These are phyloP conservation scores for Clohesyomyces aquaticus DNA, from an alignment of 495 filamentous ascomycete species.

Conservation along the genomic window DNA sequence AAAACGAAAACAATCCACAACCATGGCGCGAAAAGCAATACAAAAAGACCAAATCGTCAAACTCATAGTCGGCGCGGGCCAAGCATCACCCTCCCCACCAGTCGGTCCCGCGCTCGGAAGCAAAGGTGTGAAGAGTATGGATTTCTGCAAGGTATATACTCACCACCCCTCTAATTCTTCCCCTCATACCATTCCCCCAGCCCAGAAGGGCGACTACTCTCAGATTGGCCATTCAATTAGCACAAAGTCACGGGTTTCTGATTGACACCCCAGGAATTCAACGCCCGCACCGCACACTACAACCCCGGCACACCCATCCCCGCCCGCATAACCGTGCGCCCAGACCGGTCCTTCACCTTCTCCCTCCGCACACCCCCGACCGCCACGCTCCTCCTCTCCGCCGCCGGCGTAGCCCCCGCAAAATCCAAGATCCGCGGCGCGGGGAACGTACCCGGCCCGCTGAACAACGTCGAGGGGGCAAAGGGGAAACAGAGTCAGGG, in stretches of 20 bases:
- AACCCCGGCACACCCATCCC: slow-evolving; percentile 83
- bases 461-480: slow-evolving; percentile 39
- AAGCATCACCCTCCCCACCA: slow-evolving; percentile 93
- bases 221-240: background rate
- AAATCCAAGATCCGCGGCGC: slow-evolving; percentile 81
- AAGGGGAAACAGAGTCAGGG: slow-evolving; percentile 35
- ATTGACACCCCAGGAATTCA: slow-evolving; percentile 92
- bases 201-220: too few relatives aligned
- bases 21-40: slow-evolving; percentile 77
- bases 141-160: slow-evolving; percentile 92
- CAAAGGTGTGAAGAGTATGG: slow-evolving; percentile 99
- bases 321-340: slow-evolving; percentile 85
- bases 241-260: background rate
- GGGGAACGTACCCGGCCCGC: slow-evolving; percentile 51
- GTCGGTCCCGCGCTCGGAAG: slow-evolving; percentile 95
- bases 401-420: slow-evolving; percentile 73
- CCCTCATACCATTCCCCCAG: too few relatives aligned
- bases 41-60: slow-evolving; percentile 89
- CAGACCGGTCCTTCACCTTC: slow-evolving; percentile 91
- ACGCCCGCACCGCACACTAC: slow-evolving; percentile 89
- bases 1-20: too few relatives aligned
- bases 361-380: slow-evolving; percentile 91
- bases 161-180: too few relatives aligned
- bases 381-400: slow-evolving; percentile 81
- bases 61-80: slow-evolving; percentile 96